These are phyloP conservation scores for Alternaria panax DNA, from an alignment of 2,329 filamentous ascomycete genomes.

Conservation along the genomic window DNA sequence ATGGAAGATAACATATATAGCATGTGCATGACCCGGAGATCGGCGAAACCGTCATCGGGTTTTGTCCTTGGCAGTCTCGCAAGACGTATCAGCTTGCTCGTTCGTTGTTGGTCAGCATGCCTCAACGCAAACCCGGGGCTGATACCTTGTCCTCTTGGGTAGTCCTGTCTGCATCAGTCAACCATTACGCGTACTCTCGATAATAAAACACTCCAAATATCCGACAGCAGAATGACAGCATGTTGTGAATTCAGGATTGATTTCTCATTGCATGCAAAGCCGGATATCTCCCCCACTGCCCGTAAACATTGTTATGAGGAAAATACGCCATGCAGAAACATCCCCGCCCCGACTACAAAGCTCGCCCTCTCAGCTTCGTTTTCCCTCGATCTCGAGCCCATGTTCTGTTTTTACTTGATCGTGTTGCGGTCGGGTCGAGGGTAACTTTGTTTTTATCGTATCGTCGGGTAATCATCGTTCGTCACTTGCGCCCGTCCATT, in stretches of 20 bases:
- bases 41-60: neutral
- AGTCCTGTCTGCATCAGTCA: neutral
- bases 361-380: conserved; percentile 8
- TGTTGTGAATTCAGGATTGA: conserved; percentile 34
- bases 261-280: conserved; percentile 34
- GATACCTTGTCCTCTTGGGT: neutral
- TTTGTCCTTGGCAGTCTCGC: neutral
- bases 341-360: conserved; percentile 24
- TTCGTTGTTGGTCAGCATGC: neutral
- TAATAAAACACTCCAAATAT: neutral
- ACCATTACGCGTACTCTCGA: neutral
- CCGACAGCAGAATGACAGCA: neutral
- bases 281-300: conserved; percentile 23
- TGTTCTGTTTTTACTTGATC: conserved; percentile 4
- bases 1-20: too few species aligned
- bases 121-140: neutral
- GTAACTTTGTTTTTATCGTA: conserved; percentile 20
- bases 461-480: conserved; percentile 42
- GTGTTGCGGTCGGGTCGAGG: conserved; percentile 19
- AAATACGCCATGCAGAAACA: conserved; percentile 37
- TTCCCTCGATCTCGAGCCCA: neutral
- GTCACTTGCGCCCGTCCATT: conserved; percentile 40
- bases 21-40: neutral
- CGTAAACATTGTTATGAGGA: conserved; percentile 15
- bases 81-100: neutral